Evolutionary conservation across 2,329 filamentous ascomycete genomes (phyloP), one percentile per base, ranked within the genome.

Genomic region (Clonostachys sp.): DNA sequence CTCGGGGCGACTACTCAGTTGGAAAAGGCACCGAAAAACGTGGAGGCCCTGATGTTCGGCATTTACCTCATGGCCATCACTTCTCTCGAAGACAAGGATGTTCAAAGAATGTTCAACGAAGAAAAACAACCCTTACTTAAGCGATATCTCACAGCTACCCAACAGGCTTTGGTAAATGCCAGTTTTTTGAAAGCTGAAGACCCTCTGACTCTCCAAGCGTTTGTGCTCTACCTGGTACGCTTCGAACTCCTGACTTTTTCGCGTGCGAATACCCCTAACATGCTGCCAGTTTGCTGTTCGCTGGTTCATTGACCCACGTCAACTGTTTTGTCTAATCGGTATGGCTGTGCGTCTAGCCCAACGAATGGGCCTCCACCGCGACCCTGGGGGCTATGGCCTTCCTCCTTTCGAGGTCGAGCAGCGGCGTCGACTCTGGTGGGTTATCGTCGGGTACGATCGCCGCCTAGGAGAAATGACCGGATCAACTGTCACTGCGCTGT

Each of bases 401-500:
- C 69, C 64, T 5, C 76, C 71, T 34, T 87, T 83, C 46, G 84
- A 89, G 56, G 76, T 80, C 5, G 86, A 89, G 64, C 77, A 87
- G 63, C 77, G 85, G n/a, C 78, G 86, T 44, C 75, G 86, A 36
- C 67, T 90, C 2, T 89, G 85, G 86, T 90, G 85, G 85, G 80
- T 82, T 34, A 71, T 91, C 14, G 74, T 85, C 13, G 71, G 81
- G 24, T 85, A 88, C 53, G 87, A 91, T 61, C 73, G 77, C 50
- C 82, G 86, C 18, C 77, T 88, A 36, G 77, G 82, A 48, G 86
- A 89, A 60, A 77, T 89, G 62, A 77, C 80, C 5, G 77, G 79
- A 44, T 79, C 75, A 16, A 71, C 74, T 34, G 74, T 82, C 46
- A 81, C 77, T 5, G 78, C 77, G 1, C 67, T 82, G 24, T 78